Conservation (phyloP, 345 rosid genomes). For the Brassica juncea region DNA sequence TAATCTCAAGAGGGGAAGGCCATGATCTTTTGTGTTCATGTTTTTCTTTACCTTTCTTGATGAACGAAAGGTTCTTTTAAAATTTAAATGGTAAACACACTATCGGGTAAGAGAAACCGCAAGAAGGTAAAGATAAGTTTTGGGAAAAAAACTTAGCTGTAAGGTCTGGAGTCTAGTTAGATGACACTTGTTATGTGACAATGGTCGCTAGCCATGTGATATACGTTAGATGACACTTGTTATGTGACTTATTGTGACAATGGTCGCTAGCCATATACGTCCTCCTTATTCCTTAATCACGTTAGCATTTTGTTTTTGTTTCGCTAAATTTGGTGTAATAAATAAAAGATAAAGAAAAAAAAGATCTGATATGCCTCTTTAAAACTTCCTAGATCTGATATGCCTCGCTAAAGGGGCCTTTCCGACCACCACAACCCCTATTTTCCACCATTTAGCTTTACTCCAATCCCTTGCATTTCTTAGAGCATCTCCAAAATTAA, state of each 20-base stretch:
- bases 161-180: conserved; percentile 20
- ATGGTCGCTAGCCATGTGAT: neutral
- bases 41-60: neutral
- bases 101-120: neutral
- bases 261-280: neutral
- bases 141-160: conserved; percentile 27
- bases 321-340: neutral
- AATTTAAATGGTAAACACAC: neutral
- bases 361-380: neutral
- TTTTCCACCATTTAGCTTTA: neutral
- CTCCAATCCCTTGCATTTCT: neutral
- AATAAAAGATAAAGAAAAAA: too few relatives aligned
- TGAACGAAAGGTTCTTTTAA: neutral
- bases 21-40: conserved; percentile 12
- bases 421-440: neutral
- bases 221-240: too few relatives aligned
- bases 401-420: too few relatives aligned
- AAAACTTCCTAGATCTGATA: neutral
- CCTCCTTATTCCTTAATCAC: neutral
- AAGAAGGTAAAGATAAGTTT: conserved; percentile 23
- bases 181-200: conserved; percentile 29
- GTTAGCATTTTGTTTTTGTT: neutral
- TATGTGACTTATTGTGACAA: neutral
- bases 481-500: too few relatives aligned
- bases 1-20: conserved; percentile 21